These are phyloP conservation scores for Astragalus glycyphyllos DNA, from an alignment of 306 rosid genomes.

Conservation along the genomic window DNA sequence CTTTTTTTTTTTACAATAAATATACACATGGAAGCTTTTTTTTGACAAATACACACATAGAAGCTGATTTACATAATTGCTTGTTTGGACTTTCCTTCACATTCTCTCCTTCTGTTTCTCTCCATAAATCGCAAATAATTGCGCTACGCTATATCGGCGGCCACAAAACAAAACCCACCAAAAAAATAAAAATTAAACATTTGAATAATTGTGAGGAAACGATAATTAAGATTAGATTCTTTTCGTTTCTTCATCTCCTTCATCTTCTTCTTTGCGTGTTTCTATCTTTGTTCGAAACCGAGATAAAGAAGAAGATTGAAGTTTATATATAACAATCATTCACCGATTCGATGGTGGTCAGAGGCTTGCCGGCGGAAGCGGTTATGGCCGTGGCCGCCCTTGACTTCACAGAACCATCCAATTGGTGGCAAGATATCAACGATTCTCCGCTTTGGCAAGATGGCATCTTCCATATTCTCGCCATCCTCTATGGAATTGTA, in stretches of 20 bases:
- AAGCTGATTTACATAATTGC: background rate
- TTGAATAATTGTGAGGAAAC: constrained; percentile 18
- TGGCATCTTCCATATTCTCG: constrained; percentile 75
- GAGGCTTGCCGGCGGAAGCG: constrained; percentile 51
- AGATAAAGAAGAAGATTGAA: constrained; percentile 4
- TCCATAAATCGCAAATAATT: constrained; percentile 27
- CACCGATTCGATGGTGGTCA: constrained; percentile 54
- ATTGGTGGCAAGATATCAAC: constrained; percentile 90
- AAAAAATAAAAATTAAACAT: background rate
- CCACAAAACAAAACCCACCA: constrained; percentile 31
- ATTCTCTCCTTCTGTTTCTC: constrained; percentile 1
- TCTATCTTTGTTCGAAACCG: background rate
- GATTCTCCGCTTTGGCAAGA: constrained; percentile 80
- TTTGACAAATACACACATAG: too few relatives aligned
- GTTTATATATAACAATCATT: background rate
- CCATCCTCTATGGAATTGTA: constrained; percentile 78
- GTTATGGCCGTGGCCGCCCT: constrained; percentile 60
- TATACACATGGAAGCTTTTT: too few relatives aligned
- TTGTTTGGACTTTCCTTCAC: constrained; percentile 14
- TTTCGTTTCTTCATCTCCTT: background rate
- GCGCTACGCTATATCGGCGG: constrained; percentile 38
- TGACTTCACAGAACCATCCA: constrained; percentile 57
- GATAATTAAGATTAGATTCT: constrained; percentile 16
- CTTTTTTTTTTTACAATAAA: too few relatives aligned
- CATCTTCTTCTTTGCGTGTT: background rate